phyloP scores from a whole-genome alignment of 352 stramenopile genomes.

The Globisporangium megalacanthum region DNA sequence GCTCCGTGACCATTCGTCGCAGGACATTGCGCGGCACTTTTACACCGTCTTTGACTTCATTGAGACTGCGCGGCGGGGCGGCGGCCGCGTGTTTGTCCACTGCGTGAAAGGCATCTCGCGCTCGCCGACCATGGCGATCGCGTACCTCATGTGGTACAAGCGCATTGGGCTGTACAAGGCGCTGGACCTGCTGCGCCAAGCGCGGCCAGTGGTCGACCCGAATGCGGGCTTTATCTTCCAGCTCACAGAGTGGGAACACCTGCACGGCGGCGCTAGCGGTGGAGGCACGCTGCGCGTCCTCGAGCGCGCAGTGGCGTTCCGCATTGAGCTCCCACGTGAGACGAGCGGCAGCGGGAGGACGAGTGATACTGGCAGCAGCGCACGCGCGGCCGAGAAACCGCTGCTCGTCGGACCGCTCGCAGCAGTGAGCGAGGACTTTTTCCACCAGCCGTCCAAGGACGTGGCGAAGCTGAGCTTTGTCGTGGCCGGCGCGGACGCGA shows the following conservation, averaged over 20 bases:
- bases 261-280: slow-evolving; percentile 33
- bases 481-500: slow-evolving; percentile 63
- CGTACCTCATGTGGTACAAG: slow-evolving; percentile 88
- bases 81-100: slow-evolving; percentile 81
- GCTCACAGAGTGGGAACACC: slow-evolving; percentile 82
- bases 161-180: slow-evolving; percentile 75
- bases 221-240: slow-evolving; percentile 89
- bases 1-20: slow-evolving; percentile 85
- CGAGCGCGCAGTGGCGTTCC: slow-evolving; percentile 56
- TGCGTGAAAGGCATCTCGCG: slow-evolving; percentile 87
- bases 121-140: slow-evolving; percentile 85
- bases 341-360: slow-evolving; percentile 13
- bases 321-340: slow-evolving; percentile 56
- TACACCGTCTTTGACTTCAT: slow-evolving; percentile 89
- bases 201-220: slow-evolving; percentile 71
- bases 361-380: slow-evolving; percentile 26
- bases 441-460: slow-evolving; percentile 53
- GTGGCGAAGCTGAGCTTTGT: slow-evolving; percentile 60
- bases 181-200: slow-evolving; percentile 71
- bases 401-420: slow-evolving; percentile 55
- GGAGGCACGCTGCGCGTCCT: slow-evolving; percentile 27
- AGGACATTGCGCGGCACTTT: slow-evolving; percentile 83
- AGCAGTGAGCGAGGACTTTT: slow-evolving; percentile 40
- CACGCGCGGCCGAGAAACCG: slow-evolving; percentile 32
- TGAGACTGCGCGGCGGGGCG: slow-evolving; percentile 54